These are phyloP conservation scores for Aspergillus fijiensis DNA, from an alignment of 2,329 filamentous ascomycete genomes.

Conservation along the genomic window DNA sequence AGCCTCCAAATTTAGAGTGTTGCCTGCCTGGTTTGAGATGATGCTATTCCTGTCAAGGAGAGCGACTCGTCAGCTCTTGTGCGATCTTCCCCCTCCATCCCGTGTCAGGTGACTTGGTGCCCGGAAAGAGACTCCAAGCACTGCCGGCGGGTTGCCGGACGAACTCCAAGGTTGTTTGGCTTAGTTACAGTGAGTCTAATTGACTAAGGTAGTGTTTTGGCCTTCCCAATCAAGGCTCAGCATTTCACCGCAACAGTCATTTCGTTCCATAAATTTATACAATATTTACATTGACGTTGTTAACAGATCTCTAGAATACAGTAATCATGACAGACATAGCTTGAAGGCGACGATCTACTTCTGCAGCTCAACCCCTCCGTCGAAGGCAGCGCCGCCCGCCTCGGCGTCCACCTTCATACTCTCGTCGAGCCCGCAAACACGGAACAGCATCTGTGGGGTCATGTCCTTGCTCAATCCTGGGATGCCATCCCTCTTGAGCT, in stretches of 20 bases:
- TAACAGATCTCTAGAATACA: neutral
- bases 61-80: conserved; percentile 8
- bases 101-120: neutral
- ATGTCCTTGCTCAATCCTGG: conserved; percentile 30
- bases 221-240: neutral
- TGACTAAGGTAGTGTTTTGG: neutral
- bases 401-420: conserved; percentile 42
- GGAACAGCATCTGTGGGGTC: conserved; percentile 43
- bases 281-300: neutral
- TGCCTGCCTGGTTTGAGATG: neutral
- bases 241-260: neutral
- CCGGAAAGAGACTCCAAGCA: neutral
- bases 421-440: conserved; percentile 46
- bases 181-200: no score
- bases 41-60: conserved; percentile 8
- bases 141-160: neutral
- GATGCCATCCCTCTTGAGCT: conserved; percentile 37
- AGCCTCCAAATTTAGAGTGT: conserved; percentile 2
- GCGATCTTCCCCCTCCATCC: neutral
- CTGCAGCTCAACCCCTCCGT: conserved; percentile 32
- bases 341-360: neutral
- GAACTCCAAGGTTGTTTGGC: neutral
- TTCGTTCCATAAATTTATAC: neutral
- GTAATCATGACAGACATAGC: neutral
- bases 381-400: conserved; percentile 39